These are phyloP conservation scores for Cladorrhinum samala DNA, from an alignment of 495 filamentous ascomycete genomes.

Conservation along the genomic window DNA sequence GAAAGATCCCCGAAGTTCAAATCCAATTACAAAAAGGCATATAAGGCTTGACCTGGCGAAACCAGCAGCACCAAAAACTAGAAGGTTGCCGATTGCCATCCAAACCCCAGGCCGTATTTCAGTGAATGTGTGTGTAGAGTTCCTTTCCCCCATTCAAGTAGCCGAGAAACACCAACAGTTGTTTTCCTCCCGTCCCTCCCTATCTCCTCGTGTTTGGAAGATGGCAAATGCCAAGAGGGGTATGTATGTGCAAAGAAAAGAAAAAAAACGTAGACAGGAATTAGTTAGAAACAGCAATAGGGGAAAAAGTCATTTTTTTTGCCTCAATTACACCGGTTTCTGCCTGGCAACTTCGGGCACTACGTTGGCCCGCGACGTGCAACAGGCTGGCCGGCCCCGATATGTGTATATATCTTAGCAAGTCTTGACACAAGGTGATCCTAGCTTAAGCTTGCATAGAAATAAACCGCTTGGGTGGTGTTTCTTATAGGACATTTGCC, in stretches of 20 bases:
- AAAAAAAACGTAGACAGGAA: background rate
- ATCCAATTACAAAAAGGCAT: slow-evolving; percentile 1
- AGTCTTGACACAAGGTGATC: no score
- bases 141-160: background rate
- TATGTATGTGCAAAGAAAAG: slow-evolving; percentile 18
- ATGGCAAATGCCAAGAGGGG: slow-evolving; percentile 13
- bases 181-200: background rate
- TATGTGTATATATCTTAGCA: no score
- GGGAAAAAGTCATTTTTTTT: slow-evolving; percentile 3
- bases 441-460: background rate
- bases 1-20: background rate
- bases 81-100: background rate
- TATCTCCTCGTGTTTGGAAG: slow-evolving; percentile 2
- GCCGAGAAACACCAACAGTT: slow-evolving; percentile 1
- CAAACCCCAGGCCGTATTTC: background rate
- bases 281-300: background rate
- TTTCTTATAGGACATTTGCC: slow-evolving; percentile 36
- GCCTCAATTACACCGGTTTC: no score
- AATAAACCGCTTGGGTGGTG: background rate
- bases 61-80: background rate
- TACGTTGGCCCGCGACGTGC: no score
- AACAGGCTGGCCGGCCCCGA: no score
- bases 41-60: background rate
- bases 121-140: background rate
- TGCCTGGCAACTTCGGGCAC: no score